These are phyloP conservation scores for Cadophora luteo-olivacea DNA, from an alignment of 2,329 filamentous ascomycete species.

Conservation along the genomic window DNA sequence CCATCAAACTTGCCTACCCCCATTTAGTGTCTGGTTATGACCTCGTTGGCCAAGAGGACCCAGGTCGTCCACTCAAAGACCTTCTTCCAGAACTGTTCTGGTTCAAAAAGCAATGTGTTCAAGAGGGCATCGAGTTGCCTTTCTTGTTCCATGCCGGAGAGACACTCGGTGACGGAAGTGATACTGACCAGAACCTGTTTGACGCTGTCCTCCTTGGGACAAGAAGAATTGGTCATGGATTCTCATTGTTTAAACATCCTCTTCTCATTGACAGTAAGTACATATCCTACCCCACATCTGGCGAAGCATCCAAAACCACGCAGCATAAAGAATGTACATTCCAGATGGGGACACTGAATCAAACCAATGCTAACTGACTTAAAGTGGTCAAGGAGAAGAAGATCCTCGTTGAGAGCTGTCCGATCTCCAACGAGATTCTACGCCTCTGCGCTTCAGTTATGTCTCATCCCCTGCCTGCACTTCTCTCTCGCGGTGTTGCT, in stretches of 20 bases:
- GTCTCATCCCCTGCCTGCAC: conserved; percentile 80
- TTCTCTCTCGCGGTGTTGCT: conserved; percentile 83
- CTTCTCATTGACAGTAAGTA: conserved; percentile 71
- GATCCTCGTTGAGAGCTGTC: conserved; percentile 89
- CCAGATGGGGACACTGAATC: too few relatives aligned
- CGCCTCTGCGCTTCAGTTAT: conserved; percentile 78
- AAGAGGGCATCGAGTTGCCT: conserved; percentile 81
- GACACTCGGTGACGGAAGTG: conserved; percentile 78
- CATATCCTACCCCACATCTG: too few relatives aligned
- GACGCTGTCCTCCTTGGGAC: conserved; percentile 89
- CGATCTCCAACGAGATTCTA: conserved; percentile 88
- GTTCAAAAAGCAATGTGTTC: conserved; percentile 86
- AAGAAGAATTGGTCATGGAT: conserved; percentile 87
- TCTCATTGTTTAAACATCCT: conserved; percentile 90
- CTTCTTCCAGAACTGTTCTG: conserved; percentile 87
- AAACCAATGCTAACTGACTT: not conserved
- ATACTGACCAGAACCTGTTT: conserved; percentile 82
- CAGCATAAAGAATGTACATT: too few relatives aligned
- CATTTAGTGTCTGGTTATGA: conserved; percentile 87
- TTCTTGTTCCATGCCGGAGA: conserved; percentile 96
- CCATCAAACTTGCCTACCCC: conserved; percentile 79
- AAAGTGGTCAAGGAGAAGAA: conserved; percentile 80
- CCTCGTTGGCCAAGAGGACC: conserved; percentile 86
- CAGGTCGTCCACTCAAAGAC: conserved; percentile 76
- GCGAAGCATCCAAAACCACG: too few relatives aligned